Percentiles rank a stretch among this genome's conserved stretches.
Evolutionary conservation across 176 grass and related monocot species (phyloP).

Genomic region (Chloris gayana): DNA sequence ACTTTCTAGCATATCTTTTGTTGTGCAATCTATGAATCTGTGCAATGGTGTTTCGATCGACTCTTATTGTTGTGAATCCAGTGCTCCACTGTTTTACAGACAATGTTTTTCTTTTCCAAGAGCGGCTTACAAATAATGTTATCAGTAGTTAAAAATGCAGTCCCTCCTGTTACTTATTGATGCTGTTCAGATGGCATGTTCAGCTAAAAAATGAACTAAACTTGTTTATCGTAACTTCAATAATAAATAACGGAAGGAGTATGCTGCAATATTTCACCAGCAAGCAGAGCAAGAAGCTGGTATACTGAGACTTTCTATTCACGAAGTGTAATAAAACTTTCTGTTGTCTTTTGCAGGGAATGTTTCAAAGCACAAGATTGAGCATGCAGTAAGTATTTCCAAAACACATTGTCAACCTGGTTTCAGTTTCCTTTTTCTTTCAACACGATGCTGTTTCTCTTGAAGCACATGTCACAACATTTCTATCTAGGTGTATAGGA

Average conservation of each 20-base stretch:
- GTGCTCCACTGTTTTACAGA: not conserved
- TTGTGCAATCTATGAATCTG: not conserved
- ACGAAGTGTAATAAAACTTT: not conserved
- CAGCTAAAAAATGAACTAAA: not conserved
- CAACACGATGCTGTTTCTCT: no score
- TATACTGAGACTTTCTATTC: not conserved
- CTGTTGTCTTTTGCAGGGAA: conserved; percentile 45
- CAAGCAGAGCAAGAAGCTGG: not conserved
- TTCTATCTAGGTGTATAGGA: not conserved
- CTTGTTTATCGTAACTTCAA: not conserved
- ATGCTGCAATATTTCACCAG: not conserved
- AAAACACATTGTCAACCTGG: not conserved
- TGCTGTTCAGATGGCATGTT: not conserved
- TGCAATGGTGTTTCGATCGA: not conserved
- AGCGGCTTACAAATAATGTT: no score
- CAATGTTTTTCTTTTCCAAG: no score
- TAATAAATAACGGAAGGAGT: not conserved
- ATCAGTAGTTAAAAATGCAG: not conserved
- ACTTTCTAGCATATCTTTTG: not conserved
- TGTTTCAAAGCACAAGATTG: conserved; percentile 58
- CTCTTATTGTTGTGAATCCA: not conserved
- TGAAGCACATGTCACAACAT: not conserved
- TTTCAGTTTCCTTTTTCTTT: not conserved
- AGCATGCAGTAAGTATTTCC: conserved; percentile 64
- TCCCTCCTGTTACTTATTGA: not conserved